Evolutionary conservation across 805 yeast species (phyloP).

Genomic region (Teunomyces stri): DNA sequence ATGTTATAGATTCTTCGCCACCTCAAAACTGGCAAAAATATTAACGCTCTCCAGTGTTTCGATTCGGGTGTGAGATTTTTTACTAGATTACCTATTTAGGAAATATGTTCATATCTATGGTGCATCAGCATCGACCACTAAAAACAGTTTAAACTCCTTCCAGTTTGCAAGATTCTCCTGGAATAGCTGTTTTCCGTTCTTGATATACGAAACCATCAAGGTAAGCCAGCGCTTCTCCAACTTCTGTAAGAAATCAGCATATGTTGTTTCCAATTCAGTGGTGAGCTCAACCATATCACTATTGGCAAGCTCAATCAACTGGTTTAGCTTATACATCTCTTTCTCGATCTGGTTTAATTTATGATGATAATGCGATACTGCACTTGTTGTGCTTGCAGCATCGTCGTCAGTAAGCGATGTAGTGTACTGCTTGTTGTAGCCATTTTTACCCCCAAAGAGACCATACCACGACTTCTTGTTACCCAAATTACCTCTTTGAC

Average conservation of each 20-base stretch:
- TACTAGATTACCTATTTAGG: conserved; percentile 9
- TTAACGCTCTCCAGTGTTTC: not conserved
- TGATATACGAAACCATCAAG: conserved; percentile 37
- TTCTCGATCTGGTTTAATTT: conserved; percentile 36
- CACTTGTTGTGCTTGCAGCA: conserved; percentile 2
- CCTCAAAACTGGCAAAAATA: not conserved
- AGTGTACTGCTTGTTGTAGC: conserved; percentile 18
- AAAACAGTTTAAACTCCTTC: conserved; percentile 28
- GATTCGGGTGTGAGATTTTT: not conserved
- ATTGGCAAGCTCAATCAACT: conserved; percentile 43
- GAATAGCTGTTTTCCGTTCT: conserved; percentile 33
- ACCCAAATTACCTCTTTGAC: conserved; percentile 10
- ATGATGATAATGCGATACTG: conserved; percentile 19
- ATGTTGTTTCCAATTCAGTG: conserved; percentile 39
- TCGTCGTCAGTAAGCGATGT: conserved; percentile 12
- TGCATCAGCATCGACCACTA: not conserved
- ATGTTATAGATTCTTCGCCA: not conserved
- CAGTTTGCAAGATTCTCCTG: conserved; percentile 30
- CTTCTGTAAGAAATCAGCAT: conserved; percentile 32
- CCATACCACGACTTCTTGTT: conserved; percentile 43
- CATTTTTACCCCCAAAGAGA: conserved; percentile 41
- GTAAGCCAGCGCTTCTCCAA: conserved; percentile 42
- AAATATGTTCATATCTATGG: conserved; percentile 1
- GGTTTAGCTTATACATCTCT: conserved; percentile 46
- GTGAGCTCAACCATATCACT: conserved; percentile 46